Evolutionary conservation across 108 stramenopile species (phyloP), one percentile per base, ranked within the genome.

Genomic region (Cyclostephanos invisitatus): DNA sequence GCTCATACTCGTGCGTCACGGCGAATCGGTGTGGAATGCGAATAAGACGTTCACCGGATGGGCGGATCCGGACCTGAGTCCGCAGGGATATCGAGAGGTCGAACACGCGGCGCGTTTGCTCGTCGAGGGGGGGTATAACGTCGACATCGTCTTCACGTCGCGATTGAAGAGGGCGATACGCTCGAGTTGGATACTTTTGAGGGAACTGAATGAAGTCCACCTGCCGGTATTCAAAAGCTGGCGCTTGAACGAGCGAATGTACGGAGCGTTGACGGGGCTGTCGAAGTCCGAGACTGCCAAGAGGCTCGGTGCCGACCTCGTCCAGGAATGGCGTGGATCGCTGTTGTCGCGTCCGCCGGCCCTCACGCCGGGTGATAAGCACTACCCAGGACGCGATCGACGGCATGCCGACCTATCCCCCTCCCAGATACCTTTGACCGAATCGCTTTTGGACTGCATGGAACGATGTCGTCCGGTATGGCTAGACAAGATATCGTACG

Each of bases 181-280:
- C 22, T 85, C 90, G 0, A 64, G 80, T 1, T 97, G 96, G 96
- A 86, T 95, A 54, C 65, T 98, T 2, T 58, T 97, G 38, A 85
- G 86, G 44, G 96, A 95, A 70, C 62, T 97, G 58, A 88, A 91
- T 62, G 81, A 89, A 83, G 90, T 96, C 5, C 90, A 97, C 83
- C 71, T 93, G 20, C 98, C 98, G 8, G 92, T 96, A 8, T 90
- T 91, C 66, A 93, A 94, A 73, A 83, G 84, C 49, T 98, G 96
- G 96, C 87, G 96, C 29, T 80, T 98, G 35, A 97, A 98, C 72
- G 97, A 98, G 69, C 81, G 97, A 22, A 90, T 88, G 82, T 98
- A 98, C 72, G 98, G 98, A 18, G 93, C 96, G 1, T 68, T 98
- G 60, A 90, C 89, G 17, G 98, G 98, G 17, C 80, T 89, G 47